Conservation (phyloP, 129 eudicot species). For the Lactuca sativa region DNA sequence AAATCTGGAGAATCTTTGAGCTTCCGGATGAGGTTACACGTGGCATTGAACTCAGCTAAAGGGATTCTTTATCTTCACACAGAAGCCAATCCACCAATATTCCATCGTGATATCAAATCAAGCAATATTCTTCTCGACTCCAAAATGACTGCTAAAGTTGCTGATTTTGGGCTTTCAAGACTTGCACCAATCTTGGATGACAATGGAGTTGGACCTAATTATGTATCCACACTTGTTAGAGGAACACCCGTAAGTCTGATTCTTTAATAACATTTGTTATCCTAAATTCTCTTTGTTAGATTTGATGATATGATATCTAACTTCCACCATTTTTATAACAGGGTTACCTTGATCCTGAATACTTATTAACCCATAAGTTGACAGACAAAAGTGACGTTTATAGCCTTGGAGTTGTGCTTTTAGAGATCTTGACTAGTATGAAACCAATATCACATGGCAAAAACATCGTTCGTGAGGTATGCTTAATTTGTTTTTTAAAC, state of each 20-base stretch:
- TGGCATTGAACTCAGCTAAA: conserved; percentile 75
- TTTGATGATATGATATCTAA: not conserved
- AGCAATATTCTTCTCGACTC: conserved; percentile 85
- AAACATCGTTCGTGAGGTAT: conserved; percentile 86
- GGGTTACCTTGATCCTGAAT: conserved; percentile 97
- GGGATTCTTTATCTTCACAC: conserved; percentile 90
- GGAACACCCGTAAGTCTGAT: conserved; percentile 77
- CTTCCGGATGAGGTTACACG: conserved; percentile 59
- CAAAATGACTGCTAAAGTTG: conserved; percentile 70
- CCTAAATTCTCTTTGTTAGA: too few species aligned
- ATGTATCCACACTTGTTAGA: conserved; percentile 76
- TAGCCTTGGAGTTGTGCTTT: conserved; percentile 84
- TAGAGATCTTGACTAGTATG: conserved; percentile 83
- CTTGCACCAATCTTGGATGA: conserved; percentile 77
- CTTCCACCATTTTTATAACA: conserved; percentile 27
- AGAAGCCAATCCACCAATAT: conserved; percentile 84
- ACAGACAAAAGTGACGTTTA: conserved; percentile 88
- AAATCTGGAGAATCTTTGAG: conserved; percentile 49
- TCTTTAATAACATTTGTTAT: not conserved
- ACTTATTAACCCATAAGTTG: conserved; percentile 66
- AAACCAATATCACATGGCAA: conserved; percentile 71
- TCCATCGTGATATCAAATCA: conserved; percentile 87
- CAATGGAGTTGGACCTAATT: conserved; percentile 47
- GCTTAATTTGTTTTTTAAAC: not conserved
- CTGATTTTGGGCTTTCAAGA: conserved; percentile 95